These are phyloP conservation scores for Citrus glauca DNA, from an alignment of 345 rosid genomes.

Conservation along the genomic window DNA sequence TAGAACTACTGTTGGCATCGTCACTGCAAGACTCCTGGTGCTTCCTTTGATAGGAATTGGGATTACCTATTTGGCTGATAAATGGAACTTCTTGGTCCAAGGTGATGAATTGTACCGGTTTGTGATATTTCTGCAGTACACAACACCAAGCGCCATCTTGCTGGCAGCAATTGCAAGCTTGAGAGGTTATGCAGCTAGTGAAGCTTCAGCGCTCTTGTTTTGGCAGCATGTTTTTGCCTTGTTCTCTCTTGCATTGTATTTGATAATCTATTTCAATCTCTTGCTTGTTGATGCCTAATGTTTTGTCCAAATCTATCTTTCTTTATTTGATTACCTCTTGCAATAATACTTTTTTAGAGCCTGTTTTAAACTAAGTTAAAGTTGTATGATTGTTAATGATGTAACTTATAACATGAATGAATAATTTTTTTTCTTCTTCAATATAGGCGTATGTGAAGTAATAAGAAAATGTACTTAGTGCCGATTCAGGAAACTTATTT, in stretches of 20 bases:
- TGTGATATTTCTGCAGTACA: constrained; percentile 45
- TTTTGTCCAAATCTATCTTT: background rate
- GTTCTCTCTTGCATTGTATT: constrained; percentile 22
- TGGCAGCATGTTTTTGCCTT: constrained; percentile 37
- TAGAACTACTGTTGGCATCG: constrained; percentile 40
- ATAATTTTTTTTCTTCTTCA: no score
- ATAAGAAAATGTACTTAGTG: no score
- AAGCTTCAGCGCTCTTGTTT: constrained; percentile 33
- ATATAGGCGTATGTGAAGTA: no score
- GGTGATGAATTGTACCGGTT: constrained; percentile 31
- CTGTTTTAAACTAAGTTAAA: no score
- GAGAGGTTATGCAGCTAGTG: constrained; percentile 32
- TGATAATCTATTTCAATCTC: constrained; percentile 24
- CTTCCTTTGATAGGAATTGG: constrained; percentile 43
- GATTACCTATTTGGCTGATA: constrained; percentile 25
- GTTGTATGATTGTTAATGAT: no score
- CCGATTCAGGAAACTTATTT: no score
- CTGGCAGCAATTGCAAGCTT: constrained; percentile 31
- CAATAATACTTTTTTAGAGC: no score
- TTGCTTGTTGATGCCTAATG: background rate
- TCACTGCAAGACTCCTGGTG: constrained; percentile 37
- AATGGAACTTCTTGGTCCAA: constrained; percentile 19
- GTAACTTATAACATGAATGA: no score
- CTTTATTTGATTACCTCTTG: background rate
- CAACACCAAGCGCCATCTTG: constrained; percentile 41